Conservation (phyloP, 148 eudicot species). For the Spergularia marina region DNA sequence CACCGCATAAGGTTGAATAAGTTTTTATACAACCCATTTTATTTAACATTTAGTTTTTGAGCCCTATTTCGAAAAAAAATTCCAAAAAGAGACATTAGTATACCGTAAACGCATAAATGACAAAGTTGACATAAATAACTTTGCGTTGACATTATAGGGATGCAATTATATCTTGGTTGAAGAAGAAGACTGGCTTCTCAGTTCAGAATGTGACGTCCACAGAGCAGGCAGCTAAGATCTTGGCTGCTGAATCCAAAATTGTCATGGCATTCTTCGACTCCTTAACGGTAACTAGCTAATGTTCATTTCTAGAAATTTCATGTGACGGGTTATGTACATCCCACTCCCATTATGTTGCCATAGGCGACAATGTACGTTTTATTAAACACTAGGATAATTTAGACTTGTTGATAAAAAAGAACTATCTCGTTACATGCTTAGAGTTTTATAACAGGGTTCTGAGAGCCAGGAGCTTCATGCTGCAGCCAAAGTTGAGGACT, state of each 20-base stretch:
- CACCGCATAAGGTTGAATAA: too few relatives aligned
- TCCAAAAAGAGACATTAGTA: too few relatives aligned
- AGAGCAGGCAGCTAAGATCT: slow-evolving; percentile 61
- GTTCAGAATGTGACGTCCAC: slow-evolving; percentile 52
- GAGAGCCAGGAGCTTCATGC: slow-evolving; percentile 66
- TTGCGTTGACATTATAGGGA: slow-evolving; percentile 35
- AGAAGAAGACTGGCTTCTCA: slow-evolving; percentile 67
- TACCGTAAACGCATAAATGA: too few relatives aligned
- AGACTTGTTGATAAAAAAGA: too few relatives aligned
- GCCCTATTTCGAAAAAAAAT: too few relatives aligned
- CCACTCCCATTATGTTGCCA: background rate
- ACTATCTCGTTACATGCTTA: background rate
- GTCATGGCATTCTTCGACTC: slow-evolving; percentile 58
- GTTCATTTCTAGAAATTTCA: too few relatives aligned
- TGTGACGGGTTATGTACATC: background rate
- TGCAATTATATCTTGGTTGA: slow-evolving; percentile 70
- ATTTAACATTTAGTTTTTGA: too few relatives aligned
- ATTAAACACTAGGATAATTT: too few relatives aligned
- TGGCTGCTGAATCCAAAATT: slow-evolving; percentile 45
- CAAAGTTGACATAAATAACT: background rate
- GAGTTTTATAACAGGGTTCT: slow-evolving; percentile 45
- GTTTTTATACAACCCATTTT: too few relatives aligned
- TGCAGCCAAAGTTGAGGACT: slow-evolving; percentile 56
- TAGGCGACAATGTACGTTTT: too few relatives aligned
- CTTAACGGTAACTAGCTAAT: slow-evolving; percentile 61